Base-by-base conservation (phyloP, 768 basidiomycete genomes). In the Tremella fuciformis region DNA sequence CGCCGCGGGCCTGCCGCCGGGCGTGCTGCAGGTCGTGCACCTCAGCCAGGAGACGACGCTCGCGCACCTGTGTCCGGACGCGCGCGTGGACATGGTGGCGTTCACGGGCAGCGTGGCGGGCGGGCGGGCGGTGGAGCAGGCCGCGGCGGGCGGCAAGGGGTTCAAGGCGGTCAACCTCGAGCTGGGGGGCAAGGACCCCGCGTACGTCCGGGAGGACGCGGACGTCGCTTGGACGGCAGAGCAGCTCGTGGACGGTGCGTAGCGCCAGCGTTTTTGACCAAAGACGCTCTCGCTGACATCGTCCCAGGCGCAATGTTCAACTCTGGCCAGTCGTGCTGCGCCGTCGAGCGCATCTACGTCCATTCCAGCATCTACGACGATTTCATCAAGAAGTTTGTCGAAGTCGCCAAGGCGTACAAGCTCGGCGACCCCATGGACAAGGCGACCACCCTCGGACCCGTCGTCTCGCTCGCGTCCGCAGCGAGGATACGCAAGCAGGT, bases 141-240 rank as follows among this genome's bases (percentile, higher is more conserved):
- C 85, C 1, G 90, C 89, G 0, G 85, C 81, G 0, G 77, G 78
- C 25, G 86, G 84, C 0, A 65, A 74, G 1, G 85, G 85, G 0
- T 93, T 97, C 80, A 94, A 89, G 63, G 88, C 89, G 3, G 88
- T 91, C 16, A 89, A 83, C 0, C 80, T 96, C 29, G 92, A 96
- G 88, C 84, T 99, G 15, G 96, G 96, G 1, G 96, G 96, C 0
- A 98, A 99, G 77, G 96, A 99, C 71, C 91, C 96, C 1, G 96
- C 94, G 1, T 99, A 97, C 70, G 92, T 99, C 6, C 81, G 91
- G 21, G 78, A 83, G 1, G 94, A 97, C 75, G 91, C 88, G 0
- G 85, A 96, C 77, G 70, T 96, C 0, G 83, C 84, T 11, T 97
- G 88, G 68, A 87, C 91, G 0, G 86, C 85, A 13, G 82, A 84